Base-by-base conservation (phyloP, 805 yeast genomes). In the Starmerella gropengiesseri region DNA sequence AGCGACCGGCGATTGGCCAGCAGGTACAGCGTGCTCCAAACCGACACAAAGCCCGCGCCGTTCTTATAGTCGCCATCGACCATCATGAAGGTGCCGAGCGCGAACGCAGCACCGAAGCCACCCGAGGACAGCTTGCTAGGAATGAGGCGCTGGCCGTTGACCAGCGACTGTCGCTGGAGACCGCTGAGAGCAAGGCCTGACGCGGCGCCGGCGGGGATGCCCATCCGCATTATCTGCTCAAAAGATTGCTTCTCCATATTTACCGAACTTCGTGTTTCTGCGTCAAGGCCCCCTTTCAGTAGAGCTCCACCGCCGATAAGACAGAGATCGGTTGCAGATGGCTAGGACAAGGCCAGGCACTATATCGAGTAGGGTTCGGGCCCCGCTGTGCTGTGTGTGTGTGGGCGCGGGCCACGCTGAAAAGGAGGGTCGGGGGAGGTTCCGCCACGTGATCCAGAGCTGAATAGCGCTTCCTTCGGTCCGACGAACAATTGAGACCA, bases 71-170 rank as follows among this genome's bases (percentile, higher is more conserved):
- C 59, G 31, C 56, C 56, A 44, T 55, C 59, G 33, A 43, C 26
- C 47, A 55, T 54, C 56, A 55, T 55, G 37, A 25, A 51, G 11
- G 59, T 43, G 17, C 59, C 59, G 17, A 51, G 40, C n/a, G 50
- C 55, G 17, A 43, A 53, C 13, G 55, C 55, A 1, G 50, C 52
- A 5, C 59, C 59, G 34, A 55, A 55, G 3, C 50, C 53, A 6
- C 50, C 55, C 22, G 43, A 43, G 11, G 53, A 45, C 37, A 48
- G 18, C 35, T 41, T 46, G 16, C 48, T 37, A 6, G 56, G 58
- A 17, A 45, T 34, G 9, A 52, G 43, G 4, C 37, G 37, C 25
- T 37, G 36, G 35, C 44, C 43, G 36, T 44, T 41, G 22, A 33
- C 41, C 17, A 36, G 11, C 3, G 52, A 45, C 37, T 44, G 46